Evolutionary conservation across 345 rosid genomes (phyloP).

Genomic region (Eucalyptus regnans): DNA sequence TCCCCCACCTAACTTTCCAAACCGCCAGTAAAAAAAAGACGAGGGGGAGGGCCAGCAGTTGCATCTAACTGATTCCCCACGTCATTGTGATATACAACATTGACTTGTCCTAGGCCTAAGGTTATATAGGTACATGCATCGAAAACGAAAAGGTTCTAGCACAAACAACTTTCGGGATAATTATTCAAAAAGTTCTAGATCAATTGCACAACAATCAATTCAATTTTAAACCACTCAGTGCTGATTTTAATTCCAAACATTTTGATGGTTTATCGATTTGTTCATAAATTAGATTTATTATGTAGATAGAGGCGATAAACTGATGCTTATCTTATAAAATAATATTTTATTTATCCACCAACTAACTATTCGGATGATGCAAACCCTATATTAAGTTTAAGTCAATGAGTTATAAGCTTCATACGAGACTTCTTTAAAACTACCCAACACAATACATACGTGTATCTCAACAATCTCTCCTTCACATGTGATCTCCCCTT

Average conservation of each 20-base stretch:
- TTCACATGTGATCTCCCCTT: neutral
- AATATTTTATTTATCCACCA: too few species aligned
- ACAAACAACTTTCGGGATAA: neutral
- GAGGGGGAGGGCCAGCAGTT: neutral
- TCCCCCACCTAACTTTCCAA: neutral
- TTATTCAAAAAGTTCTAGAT: too few species aligned
- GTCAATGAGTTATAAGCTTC: accelerated
- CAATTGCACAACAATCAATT: accelerated
- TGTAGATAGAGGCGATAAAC: neutral
- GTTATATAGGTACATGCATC: neutral
- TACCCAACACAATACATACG: accelerated
- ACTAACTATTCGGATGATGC: neutral
- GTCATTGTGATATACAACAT: neutral
- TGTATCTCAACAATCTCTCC: accelerated
- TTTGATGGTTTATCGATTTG: too few species aligned
- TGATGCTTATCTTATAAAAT: too few species aligned
- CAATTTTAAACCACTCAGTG: accelerated
- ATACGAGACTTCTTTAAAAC: accelerated
- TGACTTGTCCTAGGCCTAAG: neutral
- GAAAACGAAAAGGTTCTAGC: neutral
- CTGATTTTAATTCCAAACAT: neutral
- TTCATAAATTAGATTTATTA: too few species aligned
- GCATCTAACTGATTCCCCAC: neutral
- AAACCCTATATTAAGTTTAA: too few species aligned
- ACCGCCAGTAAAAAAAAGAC: neutral